These are phyloP conservation scores for Tolypocladium ophioglossoides DNA, from an alignment of 2,329 filamentous ascomycete genomes.

Conservation along the genomic window DNA sequence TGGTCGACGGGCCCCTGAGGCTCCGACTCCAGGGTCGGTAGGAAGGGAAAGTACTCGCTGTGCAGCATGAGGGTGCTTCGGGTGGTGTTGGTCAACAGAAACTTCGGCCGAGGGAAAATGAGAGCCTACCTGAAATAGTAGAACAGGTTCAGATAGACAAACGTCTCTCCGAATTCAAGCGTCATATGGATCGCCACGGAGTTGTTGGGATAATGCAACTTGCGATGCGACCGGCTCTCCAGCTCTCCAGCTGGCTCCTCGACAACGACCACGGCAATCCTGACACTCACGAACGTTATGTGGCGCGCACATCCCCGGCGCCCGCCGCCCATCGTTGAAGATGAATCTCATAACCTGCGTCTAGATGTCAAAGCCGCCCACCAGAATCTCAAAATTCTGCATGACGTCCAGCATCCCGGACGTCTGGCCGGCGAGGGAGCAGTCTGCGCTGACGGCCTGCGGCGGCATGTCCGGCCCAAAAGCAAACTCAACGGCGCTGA, in stretches of 20 bases:
- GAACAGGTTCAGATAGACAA: constrained; percentile 30
- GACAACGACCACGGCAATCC: constrained; percentile 23
- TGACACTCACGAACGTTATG: constrained; percentile 27
- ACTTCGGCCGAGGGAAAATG: not conserved
- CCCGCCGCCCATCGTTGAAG: constrained; percentile 29
- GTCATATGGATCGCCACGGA: constrained; percentile 27
- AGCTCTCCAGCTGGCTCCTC: constrained; percentile 18
- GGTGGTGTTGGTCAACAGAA: not conserved
- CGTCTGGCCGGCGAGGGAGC: constrained; percentile 1
- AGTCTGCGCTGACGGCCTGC: constrained; percentile 2
- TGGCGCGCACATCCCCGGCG: constrained; percentile 25
- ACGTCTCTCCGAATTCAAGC: constrained; percentile 27
- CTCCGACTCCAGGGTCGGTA: constrained; percentile 22
- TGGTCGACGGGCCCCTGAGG: constrained; percentile 29
- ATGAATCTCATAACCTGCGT: constrained; percentile 28
- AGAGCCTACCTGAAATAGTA: constrained; percentile 29
- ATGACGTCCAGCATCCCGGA: constrained; percentile 13
- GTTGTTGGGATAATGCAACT: constrained; percentile 24
- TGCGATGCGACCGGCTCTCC: constrained; percentile 22
- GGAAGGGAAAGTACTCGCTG: constrained; percentile 32
- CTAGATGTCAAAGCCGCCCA: constrained; percentile 33
- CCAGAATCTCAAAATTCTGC: constrained; percentile 23
- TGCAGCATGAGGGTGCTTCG: constrained; percentile 29
- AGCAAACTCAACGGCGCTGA: constrained; percentile 25
- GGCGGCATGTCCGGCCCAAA: constrained; percentile 20